phyloP scores from a whole-genome alignment of 2,329 filamentous ascomycete species.

The Paracorniculantispora psalliotae region DNA sequence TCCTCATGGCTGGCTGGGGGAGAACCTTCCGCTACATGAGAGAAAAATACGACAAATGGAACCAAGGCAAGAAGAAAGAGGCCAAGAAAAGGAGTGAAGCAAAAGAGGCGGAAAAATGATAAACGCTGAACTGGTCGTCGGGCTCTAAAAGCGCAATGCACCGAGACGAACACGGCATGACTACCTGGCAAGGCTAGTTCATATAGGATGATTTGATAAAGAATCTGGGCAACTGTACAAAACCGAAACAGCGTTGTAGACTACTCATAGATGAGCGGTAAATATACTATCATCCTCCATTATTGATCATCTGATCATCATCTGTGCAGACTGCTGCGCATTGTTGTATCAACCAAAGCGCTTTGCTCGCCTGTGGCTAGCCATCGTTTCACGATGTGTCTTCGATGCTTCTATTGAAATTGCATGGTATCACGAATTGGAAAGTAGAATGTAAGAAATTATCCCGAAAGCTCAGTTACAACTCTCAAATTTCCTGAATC shows the following conservation, averaged over 20 bases:
- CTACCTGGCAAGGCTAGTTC: not conserved
- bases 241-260: not conserved
- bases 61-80: constrained; percentile 35
- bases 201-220: not conserved
- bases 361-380: too few species aligned
- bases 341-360: too few species aligned
- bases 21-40: constrained; percentile 70
- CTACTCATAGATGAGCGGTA: not conserved
- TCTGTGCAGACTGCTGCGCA: not conserved
- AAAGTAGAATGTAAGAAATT: too few species aligned
- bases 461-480: too few species aligned
- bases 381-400: too few species aligned
- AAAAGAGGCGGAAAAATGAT: not conserved
- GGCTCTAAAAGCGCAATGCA: not conserved
- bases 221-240: not conserved
- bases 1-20: constrained; percentile 69
- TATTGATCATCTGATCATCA: not conserved
- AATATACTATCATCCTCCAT: not conserved
- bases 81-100: constrained; percentile 15
- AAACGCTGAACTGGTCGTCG: not conserved
- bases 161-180: not conserved
- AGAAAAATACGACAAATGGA: constrained; percentile 73
- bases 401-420: too few species aligned
- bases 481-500: too few species aligned
- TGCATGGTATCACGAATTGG: too few species aligned